These are phyloP conservation scores for Eucalyptus globulus DNA, from an alignment of 345 rosid species.

Conservation along the genomic window DNA sequence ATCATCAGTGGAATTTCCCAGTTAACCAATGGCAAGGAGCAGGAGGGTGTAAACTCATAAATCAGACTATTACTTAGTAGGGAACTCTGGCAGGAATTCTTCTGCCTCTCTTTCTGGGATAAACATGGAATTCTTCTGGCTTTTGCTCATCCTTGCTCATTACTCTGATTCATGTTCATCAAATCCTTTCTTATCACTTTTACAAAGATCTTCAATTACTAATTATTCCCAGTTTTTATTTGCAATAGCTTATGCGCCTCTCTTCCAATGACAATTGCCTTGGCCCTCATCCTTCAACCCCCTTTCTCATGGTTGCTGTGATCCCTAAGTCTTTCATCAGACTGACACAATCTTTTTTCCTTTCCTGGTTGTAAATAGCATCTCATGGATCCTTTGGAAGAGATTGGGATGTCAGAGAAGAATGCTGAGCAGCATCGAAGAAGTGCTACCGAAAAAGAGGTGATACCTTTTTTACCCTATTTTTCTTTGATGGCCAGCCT, in stretches of 20 bases:
- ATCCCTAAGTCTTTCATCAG: not conserved
- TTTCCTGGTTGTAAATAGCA: conserved; percentile 17
- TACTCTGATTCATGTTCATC: not conserved
- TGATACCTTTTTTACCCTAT: not conserved
- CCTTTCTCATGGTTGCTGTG: not conserved
- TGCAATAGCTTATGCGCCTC: not conserved
- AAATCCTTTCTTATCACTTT: not conserved
- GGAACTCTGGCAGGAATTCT: not conserved
- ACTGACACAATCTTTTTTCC: not conserved
- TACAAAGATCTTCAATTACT: not conserved
- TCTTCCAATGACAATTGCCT: not conserved
- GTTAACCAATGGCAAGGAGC: not conserved
- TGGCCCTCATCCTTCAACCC: not conserved
- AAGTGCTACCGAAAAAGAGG: conserved; percentile 91
- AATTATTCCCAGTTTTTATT: not conserved
- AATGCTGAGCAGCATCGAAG: conserved; percentile 81
- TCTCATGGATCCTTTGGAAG: conserved; percentile 86
- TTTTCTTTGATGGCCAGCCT: not conserved
- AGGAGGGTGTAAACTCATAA: not conserved
- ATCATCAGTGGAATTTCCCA: not conserved
- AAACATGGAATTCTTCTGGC: not conserved
- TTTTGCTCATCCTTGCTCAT: not conserved
- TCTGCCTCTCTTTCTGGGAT: not conserved
- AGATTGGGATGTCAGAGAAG: conserved; percentile 53
- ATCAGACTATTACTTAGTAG: not conserved